Conservation (phyloP, 139 green algal species). For the Coelastrella sp. region DNA sequence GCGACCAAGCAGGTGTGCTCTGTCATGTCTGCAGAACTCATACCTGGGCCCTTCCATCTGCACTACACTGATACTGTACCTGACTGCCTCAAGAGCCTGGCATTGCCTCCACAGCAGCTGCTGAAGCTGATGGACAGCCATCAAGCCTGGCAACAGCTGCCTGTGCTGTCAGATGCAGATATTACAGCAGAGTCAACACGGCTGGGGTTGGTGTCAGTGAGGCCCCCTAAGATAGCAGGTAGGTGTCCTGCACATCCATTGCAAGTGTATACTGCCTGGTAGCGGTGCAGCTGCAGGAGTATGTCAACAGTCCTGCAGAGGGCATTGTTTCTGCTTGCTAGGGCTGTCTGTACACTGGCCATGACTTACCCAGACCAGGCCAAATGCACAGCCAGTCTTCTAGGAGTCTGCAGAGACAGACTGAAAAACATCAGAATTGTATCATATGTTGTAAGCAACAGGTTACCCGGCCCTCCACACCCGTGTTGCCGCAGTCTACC, state of each 20-base stretch:
- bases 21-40: background rate
- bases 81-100: slow-evolving; percentile 3
- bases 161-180: slow-evolving; percentile 20
- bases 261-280: background rate
- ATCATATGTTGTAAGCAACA: no score
- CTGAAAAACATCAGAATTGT: no score
- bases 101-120: slow-evolving; percentile 22
- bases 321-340: background rate
- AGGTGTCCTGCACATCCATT: background rate
- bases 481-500: no score
- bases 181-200: background rate
- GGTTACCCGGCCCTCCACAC: no score
- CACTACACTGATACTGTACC: slow-evolving; percentile 6
- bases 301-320: no score
- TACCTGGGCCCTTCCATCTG: slow-evolving; percentile 14
- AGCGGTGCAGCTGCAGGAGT: background rate
- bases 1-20: no score
- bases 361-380: no score
- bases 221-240: background rate
- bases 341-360: background rate
- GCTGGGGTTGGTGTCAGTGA: slow-evolving; percentile 31
- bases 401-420: no score
- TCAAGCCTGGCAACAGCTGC: slow-evolving; percentile 19
- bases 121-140: slow-evolving; percentile 2
- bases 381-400: no score